Evolutionary conservation across 169 alveolate species (phyloP).

Genomic region (Theileria parva): DNA sequence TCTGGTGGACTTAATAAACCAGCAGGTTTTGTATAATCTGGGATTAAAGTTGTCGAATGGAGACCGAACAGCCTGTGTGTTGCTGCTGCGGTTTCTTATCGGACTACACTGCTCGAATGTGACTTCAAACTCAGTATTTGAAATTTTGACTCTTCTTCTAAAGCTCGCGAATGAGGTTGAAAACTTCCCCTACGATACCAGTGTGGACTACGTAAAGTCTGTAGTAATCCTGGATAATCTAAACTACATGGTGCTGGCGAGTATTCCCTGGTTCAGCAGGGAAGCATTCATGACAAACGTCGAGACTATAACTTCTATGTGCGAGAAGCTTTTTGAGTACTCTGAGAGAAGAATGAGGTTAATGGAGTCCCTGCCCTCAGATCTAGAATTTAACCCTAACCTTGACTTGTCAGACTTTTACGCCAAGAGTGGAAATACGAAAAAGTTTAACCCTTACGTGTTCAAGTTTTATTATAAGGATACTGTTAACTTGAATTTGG

Average conservation of each 20-base stretch:
- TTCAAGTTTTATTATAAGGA: constrained; percentile 32
- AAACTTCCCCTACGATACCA: not conserved
- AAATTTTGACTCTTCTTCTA: constrained; percentile 29
- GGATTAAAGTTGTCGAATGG: constrained; percentile 33
- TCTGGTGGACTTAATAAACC: constrained; percentile 38
- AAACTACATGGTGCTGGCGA: constrained; percentile 52
- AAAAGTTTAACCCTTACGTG: constrained; percentile 44
- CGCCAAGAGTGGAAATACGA: not conserved
- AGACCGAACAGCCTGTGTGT: constrained; percentile 32
- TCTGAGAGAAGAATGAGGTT: constrained; percentile 32
- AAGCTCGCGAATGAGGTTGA: constrained; percentile 27
- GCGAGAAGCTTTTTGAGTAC: constrained; percentile 29
- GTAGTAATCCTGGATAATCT: constrained; percentile 51
- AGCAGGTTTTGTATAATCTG: constrained; percentile 49
- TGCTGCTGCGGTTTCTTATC: constrained; percentile 40
- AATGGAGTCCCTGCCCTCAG: constrained; percentile 10
- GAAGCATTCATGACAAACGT: constrained; percentile 27
- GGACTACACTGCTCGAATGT: constrained; percentile 45
- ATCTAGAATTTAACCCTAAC: not conserved
- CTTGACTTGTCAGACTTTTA: not conserved
- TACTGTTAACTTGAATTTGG: not conserved
- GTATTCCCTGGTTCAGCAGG: constrained; percentile 66
- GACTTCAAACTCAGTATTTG: constrained; percentile 21
- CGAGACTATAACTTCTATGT: constrained; percentile 22
- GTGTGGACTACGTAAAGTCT: constrained; percentile 21